Evolutionary conservation across 345 rosid species (phyloP).

Genomic region (Murraya koenigii): DNA sequence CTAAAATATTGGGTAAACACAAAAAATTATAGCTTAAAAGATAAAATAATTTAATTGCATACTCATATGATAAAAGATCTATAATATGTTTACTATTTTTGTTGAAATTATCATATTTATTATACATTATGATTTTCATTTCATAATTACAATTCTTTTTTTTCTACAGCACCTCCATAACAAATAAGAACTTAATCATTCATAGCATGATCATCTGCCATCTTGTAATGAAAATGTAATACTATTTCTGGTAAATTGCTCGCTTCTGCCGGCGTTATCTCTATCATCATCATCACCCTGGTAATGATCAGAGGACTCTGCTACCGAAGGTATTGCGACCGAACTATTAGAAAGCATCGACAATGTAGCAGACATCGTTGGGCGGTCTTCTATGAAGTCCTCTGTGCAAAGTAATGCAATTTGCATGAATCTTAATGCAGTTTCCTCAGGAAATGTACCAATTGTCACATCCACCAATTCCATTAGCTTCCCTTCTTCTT

Average conservation of each 20-base stretch:
- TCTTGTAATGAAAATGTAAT: neutral
- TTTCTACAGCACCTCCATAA: rapidly evolving
- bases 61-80: no score
- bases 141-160: neutral
- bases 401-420: constrained; percentile 3
- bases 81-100: no score
- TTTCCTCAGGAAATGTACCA: neutral
- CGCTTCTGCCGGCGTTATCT: neutral
- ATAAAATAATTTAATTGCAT: no score
- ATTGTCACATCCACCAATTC: constrained; percentile 7
- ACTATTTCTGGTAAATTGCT: neutral
- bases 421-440: neutral
- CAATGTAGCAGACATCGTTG: neutral
- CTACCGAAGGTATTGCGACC: neutral
- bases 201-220: neutral
- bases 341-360: neutral
- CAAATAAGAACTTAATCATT: neutral
- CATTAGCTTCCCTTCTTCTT: neutral
- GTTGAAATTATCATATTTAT: no score
- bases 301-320: neutral
- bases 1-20: no score
- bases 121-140: no score
- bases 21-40: rapidly evolving
- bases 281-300: neutral
- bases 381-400: neutral